Evolutionary conservation across 169 alveolate genomes (phyloP), one percentile per base, ranked within the genome.

Genomic region (Perkinsus marinus): DNA sequence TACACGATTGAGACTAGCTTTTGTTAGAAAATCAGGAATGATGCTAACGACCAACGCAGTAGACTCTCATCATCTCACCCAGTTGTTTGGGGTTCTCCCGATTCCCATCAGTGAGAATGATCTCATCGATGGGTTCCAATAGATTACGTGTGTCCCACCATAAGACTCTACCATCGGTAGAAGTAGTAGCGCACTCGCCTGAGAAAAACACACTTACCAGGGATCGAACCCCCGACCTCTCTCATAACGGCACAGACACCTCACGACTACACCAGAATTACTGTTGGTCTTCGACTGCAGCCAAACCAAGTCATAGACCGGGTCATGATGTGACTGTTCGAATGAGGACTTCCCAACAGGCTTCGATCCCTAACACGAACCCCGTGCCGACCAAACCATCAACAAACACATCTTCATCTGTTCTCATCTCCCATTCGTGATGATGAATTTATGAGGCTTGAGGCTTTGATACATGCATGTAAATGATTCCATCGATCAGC

Each of bases 131-230:
- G 0, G 97, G 97, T 37, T 95, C 97, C 90, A 93, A 95, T 17
- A 96, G 95, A 92, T 96, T 97, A 92, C 97, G 95, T 68, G 95
- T 93, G 93, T 97, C 98, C 98, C 99, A 97, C 98, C 98, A 97
- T 47, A 97, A 93, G 39, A 96, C 95, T 90, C 97, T 93, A 38
- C 99, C 99, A 91, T 97, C 99, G 16, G 98, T 96, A 36, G 98
- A 95, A 22, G 97, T 94, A 6, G 98, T 95, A 39, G 96, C 98
- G 93, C 96, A 97, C 92, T 97, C 99, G 91, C 79, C 79, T 57
- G 79, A 19, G 22, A 9, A 57, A 57, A 57, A 2, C 30, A 26
- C 46, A 41, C 3, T 3, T 41, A 41, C 3, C 26, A 57, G 5
- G 79, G 79, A 16, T 57, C 79, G 79, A 57, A 57, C 79, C 34